These are phyloP conservation scores for Aspergillus diversus DNA, from an alignment of 495 filamentous ascomycete species.

Conservation along the genomic window DNA sequence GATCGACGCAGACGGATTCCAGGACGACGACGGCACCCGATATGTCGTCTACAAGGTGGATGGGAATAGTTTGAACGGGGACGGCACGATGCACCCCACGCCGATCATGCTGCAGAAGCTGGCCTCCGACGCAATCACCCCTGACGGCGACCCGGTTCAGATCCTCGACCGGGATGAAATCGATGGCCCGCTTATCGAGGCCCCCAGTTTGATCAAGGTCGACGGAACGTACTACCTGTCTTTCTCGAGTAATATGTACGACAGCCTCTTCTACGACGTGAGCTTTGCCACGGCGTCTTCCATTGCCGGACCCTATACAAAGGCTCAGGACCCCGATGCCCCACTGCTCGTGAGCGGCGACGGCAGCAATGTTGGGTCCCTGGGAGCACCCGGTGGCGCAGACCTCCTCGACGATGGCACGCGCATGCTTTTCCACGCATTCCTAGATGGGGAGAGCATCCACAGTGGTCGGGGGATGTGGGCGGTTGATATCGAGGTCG, in stretches of 20 bases:
- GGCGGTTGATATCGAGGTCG: not conserved
- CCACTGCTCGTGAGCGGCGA: constrained; percentile 19
- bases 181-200: constrained; percentile 67
- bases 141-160: constrained; percentile 52
- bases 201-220: constrained; percentile 54
- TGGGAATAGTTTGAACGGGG: constrained; percentile 48
- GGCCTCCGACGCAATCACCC: constrained; percentile 51
- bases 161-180: constrained; percentile 57
- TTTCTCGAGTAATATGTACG: constrained; percentile 63
- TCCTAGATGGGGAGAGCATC: constrained; percentile 4
- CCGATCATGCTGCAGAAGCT: constrained; percentile 66
- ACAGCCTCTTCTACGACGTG: constrained; percentile 54
- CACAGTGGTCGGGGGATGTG: constrained; percentile 6
- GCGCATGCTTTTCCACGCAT: constrained; percentile 2
- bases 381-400: constrained; percentile 1
- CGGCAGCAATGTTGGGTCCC: not conserved
- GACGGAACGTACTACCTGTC: constrained; percentile 59
- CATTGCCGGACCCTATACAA: constrained; percentile 53
- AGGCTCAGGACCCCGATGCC: constrained; percentile 26
- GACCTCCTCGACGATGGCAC: constrained; percentile 2
- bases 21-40: constrained; percentile 51
- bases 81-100: constrained; percentile 53
- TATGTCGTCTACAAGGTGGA: constrained; percentile 68
- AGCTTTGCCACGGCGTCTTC: constrained; percentile 54
- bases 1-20: constrained; percentile 61